Evolutionary conservation across 1,284 basidiomycete species (phyloP), one percentile per base, ranked within the genome.

Genomic region (Cerrena zonata): DNA sequence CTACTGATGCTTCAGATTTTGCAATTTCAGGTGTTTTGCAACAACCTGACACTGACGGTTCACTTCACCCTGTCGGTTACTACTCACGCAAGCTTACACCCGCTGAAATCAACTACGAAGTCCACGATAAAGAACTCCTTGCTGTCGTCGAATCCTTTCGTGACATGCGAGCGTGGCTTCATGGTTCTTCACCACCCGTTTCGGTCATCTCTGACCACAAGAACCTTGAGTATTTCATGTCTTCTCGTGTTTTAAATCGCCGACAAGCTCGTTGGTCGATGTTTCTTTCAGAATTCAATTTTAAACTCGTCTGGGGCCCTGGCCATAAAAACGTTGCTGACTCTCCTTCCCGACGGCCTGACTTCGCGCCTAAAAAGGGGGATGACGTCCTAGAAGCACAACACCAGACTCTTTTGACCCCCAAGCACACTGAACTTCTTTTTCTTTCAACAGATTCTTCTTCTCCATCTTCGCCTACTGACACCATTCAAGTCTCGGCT

Each of bases 51-150:
- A n/a, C 10, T 36, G 34, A 11, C 58, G 65, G 36, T 61, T 63
- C 0, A 69, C 73, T 2, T 2, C 5, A 18, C 47, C 72, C 0
- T 11, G 43, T 2, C 71, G 73, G 45, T 50, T 75, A 10, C 56
- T 59, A 44, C 69, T 66, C 0, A 73, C 71, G 0, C 52, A 53
- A 51, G 2, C 50, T 61, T 4, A 65, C 62, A 47, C 7, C 48
- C 4, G 61, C 61, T 2, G 60, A 64, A 41, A 36, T 41, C 13
- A 59, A 58, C 22, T 63, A 64, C 40, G 60, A 61, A 1, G 21
- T 58, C 7, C 62, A 58, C 3, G 62, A 65, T 49, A 27, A 56
- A 34, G 63, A 66, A 55, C 63, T 62, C 0, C 52, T 67, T 19
- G 65, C 56, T 10, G 51, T 67, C 0, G 52, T 68, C 38, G 59